Conservation (phyloP, 768 basidiomycete species). For the Cystofilobasidium bisporidii region DNA sequence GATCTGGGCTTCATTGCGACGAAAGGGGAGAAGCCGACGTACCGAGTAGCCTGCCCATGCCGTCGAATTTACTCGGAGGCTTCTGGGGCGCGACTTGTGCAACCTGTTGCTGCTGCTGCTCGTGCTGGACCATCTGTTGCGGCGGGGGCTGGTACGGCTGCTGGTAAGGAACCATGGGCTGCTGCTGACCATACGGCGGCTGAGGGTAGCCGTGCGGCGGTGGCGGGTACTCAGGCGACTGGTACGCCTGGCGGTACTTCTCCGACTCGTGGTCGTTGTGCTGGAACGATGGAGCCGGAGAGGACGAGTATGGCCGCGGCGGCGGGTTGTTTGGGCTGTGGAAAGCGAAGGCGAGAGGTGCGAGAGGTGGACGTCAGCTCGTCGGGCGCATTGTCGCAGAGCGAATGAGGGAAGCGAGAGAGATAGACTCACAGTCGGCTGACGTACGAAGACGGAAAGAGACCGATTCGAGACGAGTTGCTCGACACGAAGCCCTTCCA, state of each 20-base stretch:
- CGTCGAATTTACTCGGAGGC: constrained; percentile 7
- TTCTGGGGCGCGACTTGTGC: not conserved
- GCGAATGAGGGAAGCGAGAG: too few species aligned
- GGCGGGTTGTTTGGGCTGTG: not conserved
- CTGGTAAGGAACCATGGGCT: constrained; percentile 1
- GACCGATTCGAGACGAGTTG: constrained; percentile 13
- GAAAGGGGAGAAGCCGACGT: not conserved
- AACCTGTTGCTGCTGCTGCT: not conserved
- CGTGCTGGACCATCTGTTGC: not conserved
- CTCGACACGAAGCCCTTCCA: constrained; percentile 11
- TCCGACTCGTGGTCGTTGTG: not conserved
- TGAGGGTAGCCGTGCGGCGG: not conserved
- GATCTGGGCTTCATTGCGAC: too few species aligned
- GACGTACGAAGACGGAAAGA: constrained; percentile 20
- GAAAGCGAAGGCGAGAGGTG: too few species aligned
- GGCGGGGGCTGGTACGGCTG: constrained; percentile 14
- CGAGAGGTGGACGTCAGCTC: not conserved
- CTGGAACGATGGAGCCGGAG: not conserved
- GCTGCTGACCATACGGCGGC: not conserved
- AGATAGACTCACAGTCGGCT: constrained; percentile 12
- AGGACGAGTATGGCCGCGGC: not conserved
- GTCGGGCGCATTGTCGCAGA: too few species aligned
- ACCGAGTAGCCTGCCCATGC: constrained; percentile 11
- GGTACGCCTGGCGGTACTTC: not conserved
- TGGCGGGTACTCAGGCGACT: not conserved